Evolutionary conservation across 2,329 filamentous ascomycete species (phyloP).

Genomic region (Byssoonygena ceratinophila): DNA sequence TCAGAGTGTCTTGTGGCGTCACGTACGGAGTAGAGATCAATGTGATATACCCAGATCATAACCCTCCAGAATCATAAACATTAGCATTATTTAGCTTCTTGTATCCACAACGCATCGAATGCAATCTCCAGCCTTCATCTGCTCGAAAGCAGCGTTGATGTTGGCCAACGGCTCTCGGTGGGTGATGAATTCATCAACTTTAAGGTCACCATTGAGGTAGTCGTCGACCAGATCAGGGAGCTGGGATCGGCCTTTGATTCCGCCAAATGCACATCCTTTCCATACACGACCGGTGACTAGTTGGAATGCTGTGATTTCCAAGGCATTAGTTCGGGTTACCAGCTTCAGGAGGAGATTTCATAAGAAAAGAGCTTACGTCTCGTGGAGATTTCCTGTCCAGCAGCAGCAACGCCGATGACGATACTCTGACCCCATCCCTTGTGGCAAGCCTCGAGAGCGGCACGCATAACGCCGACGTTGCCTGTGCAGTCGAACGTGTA

Average conservation of each 20-base stretch:
- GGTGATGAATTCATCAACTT: slow-evolving; percentile 99
- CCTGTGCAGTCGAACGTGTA: slow-evolving; percentile 99
- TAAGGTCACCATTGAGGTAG: slow-evolving; percentile 80
- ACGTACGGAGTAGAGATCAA: neutral
- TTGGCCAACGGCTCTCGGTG: slow-evolving; percentile 72
- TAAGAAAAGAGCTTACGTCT: slow-evolving; percentile 56
- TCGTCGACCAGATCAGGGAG: slow-evolving; percentile 77
- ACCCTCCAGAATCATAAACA: too few relatives aligned
- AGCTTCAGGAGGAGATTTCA: neutral
- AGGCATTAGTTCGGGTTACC: slow-evolving; percentile 9
- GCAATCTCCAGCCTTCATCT: slow-evolving; percentile 95
- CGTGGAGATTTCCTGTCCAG: slow-evolving; percentile 89
- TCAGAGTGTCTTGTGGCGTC: neutral
- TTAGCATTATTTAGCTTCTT: slow-evolving; percentile 25
- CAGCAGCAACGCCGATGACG: slow-evolving; percentile 92
- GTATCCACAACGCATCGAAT: slow-evolving; percentile 84
- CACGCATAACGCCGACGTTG: slow-evolving; percentile 90
- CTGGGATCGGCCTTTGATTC: slow-evolving; percentile 94
- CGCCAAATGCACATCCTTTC: slow-evolving; percentile 96
- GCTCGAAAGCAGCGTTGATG: slow-evolving; percentile 83
- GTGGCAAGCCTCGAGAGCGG: slow-evolving; percentile 93
- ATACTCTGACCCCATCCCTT: slow-evolving; percentile 99
- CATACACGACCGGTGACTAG: slow-evolving; percentile 94
- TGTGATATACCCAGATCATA: too few relatives aligned
- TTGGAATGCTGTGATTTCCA: slow-evolving; percentile 66